These are phyloP conservation scores for Botrytis squamosa DNA, from an alignment of 2,329 filamentous ascomycete genomes.

Conservation along the genomic window DNA sequence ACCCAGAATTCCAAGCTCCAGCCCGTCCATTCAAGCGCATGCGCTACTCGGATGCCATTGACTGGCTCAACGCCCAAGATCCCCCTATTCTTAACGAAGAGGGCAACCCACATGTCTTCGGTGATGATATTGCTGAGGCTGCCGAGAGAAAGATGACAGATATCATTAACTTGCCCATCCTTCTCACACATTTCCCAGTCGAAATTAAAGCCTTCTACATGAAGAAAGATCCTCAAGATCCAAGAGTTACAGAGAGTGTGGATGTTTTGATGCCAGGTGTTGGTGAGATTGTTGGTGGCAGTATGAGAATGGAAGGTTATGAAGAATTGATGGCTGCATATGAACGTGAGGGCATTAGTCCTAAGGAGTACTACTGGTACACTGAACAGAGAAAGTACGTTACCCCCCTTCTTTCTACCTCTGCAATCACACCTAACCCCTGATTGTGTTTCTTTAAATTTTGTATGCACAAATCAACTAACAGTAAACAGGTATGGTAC, in stretches of 20 bases:
- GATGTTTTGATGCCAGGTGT: slow-evolving; percentile 87
- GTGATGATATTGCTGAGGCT: slow-evolving; percentile 96
- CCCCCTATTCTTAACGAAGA: slow-evolving; percentile 84
- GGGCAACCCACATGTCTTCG: slow-evolving; percentile 83
- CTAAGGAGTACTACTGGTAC: slow-evolving; percentile 95
- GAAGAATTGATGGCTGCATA: slow-evolving; percentile 89
- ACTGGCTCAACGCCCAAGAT: slow-evolving; percentile 87
- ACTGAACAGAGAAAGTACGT: slow-evolving; percentile 87
- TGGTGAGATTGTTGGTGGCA: slow-evolving; percentile 93
- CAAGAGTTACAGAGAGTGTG: slow-evolving; percentile 86
- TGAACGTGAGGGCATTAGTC: slow-evolving; percentile 79
- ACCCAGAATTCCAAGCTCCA: slow-evolving; percentile 84
- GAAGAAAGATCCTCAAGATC: slow-evolving; percentile 79
- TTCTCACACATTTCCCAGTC: slow-evolving; percentile 94
- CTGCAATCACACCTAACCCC: background rate
- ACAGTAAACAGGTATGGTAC: slow-evolving; percentile 69
- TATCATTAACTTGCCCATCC: slow-evolving; percentile 90
- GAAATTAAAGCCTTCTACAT: slow-evolving; percentile 99
- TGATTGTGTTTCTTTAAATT: no score
- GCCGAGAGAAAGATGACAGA: slow-evolving; percentile 97
- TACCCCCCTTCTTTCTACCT: slow-evolving; percentile 13
- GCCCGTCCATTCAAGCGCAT: slow-evolving; percentile 88
- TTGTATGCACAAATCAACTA: slow-evolving; percentile 2
- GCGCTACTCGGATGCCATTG: slow-evolving; percentile 90
- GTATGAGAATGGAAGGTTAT: slow-evolving; percentile 92